Base-by-base conservation (phyloP, 495 filamentous ascomycete species). In the Penicillium coffeae region DNA sequence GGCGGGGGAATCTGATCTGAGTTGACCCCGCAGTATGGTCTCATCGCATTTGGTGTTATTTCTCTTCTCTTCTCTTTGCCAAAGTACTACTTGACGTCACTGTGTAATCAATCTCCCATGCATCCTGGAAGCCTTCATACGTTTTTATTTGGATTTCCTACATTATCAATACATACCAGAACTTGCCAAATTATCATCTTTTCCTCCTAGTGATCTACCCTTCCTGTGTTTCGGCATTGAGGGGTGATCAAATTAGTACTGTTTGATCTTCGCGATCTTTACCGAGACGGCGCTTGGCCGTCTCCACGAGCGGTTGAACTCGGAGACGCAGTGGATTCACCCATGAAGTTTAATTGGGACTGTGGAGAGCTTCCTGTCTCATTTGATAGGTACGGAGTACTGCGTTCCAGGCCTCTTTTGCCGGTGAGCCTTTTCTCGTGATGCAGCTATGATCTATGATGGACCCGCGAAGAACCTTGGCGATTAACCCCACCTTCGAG, bases 21-120 rank as follows among this genome's bases (percentile, higher is more conserved):
- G 15, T 38, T 35, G n/a, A 49, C 32, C 27, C 39, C 19, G 45
- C 15, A 40, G 9, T 14, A 48, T n/a, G 21, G 36, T 13, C 10
- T 16, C 15, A 18, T 42, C 48, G 39, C 52, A 52, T 56, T 49
- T 51, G 45, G 42, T 56, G 56, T 51, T 49, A 16, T 42, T 46
- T 21, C 45, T 47, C 42, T 48, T 16, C 41, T 53, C 36, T 45
- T 15, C 38, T 22, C n/a, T 25, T 18, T 45, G 13, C 41, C 22
- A 21, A 32, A 35, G 30, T 36, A 30, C 22, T 21, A 21, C 25
- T 35, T 36, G 37, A 48, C 38, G 37, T 21, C 21, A 40, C 37
- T 20, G 46, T 52, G 50, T 47, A 45, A 52, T 49, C 35, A 18
- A 36, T 37, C 15, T 42, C 33, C 34, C 41, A 45, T 51, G 48